Conservation (phyloP, 768 basidiomycete genomes). For the Termitomyces bulborhizus region DNA sequence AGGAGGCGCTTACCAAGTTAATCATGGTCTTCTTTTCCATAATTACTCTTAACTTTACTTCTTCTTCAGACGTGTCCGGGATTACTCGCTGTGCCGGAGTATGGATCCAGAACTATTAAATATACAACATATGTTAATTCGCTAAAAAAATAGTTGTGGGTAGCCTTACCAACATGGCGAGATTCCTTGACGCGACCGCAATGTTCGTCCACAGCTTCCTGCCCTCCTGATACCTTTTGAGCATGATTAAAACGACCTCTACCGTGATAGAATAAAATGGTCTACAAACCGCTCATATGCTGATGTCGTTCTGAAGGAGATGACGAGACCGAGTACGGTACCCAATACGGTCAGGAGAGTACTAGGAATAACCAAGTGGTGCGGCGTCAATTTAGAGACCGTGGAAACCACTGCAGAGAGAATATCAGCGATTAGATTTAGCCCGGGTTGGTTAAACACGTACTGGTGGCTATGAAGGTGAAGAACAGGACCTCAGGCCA, state of each 20-base stretch:
- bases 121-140: not conserved
- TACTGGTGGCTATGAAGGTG: slow-evolving; percentile 51
- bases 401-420: slow-evolving; percentile 44
- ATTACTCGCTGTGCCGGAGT: slow-evolving; percentile 37
- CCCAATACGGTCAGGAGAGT: slow-evolving; percentile 63
- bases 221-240: slow-evolving; percentile 56
- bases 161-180: slow-evolving; percentile 49
- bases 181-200: slow-evolving; percentile 46
- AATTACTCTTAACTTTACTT: slow-evolving; percentile 36
- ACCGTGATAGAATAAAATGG: not conserved
- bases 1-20: slow-evolving; percentile 41
- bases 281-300: slow-evolving; percentile 55
- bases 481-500: slow-evolving; percentile 63
- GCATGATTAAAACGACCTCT: not conserved
- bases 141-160: not conserved
- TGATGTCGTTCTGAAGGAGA: slow-evolving; percentile 68
- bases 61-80: slow-evolving; percentile 21
- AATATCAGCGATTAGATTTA: not conserved
- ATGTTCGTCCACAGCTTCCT: slow-evolving; percentile 68
- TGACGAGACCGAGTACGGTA: slow-evolving; percentile 66
- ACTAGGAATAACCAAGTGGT: slow-evolving; percentile 45
- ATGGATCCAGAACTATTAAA: slow-evolving; percentile 49
- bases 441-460: slow-evolving; percentile 4
- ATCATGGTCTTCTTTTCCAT: slow-evolving; percentile 76
- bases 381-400: slow-evolving; percentile 43